These are phyloP conservation scores for Coleophoma crateriformis DNA, from an alignment of 2,329 filamentous ascomycete genomes.

Conservation along the genomic window DNA sequence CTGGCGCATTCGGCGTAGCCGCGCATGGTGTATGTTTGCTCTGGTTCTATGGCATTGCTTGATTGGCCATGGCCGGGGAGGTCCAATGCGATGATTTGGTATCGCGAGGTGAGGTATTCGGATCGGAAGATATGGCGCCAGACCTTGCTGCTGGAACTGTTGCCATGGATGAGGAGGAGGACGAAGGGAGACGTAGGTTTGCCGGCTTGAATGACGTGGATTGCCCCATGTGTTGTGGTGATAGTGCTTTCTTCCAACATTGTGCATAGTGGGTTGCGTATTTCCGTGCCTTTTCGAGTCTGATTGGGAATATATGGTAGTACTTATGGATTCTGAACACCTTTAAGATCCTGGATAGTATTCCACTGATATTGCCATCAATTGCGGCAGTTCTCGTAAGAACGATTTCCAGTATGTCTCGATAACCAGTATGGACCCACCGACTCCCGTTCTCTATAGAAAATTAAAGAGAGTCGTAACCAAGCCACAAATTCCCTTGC, in stretches of 20 bases:
- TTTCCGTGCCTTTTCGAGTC: too few species aligned
- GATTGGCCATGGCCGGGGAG: neutral
- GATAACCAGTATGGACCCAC: too few species aligned
- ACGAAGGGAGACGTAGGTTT: neutral
- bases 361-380: too few species aligned
- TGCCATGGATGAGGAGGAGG: neutral
- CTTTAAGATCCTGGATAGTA: too few species aligned
- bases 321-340: too few species aligned
- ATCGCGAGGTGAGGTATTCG: neutral
- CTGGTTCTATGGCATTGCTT: neutral
- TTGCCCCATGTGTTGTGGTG: neutral
- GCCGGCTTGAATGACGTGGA: neutral
- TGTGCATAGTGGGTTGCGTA: neutral
- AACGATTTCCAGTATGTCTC: too few species aligned
- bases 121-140: neutral
- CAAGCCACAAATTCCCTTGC: too few species aligned
- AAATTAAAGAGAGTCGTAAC: too few species aligned
- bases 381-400: too few species aligned
- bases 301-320: too few species aligned
- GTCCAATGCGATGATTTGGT: neutral
- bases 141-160: neutral
- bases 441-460: too few species aligned
- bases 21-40: neutral
- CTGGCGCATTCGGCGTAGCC: neutral
- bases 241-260: neutral